Base-by-base conservation (phyloP, 768 basidiomycete genomes). In the Phallus indusiatus region DNA sequence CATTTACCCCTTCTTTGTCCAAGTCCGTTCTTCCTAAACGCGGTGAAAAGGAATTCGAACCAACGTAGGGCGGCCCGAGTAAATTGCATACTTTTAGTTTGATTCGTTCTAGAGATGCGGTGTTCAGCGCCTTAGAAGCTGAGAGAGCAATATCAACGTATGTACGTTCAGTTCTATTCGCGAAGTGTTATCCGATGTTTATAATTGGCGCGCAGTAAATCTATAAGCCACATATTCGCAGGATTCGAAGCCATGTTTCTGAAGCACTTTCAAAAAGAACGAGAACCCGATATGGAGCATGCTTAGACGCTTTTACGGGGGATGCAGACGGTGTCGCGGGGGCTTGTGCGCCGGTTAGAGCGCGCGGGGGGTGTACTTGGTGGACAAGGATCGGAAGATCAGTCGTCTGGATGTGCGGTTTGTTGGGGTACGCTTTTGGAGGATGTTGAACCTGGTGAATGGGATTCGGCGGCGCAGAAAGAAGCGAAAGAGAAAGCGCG, bases 31-130 rank as follows among this genome's bases (percentile, higher is more conserved):
- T n/a, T 49, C 96, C 96, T 6, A 94, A 90, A 70, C 82, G 96
- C 24, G 96, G 96, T 1, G 96, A 98, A 72, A 98, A 99, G 69
- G 94, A 98, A 63, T 98, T 93, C 64, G 95, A 98, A 69, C 96
- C 96, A 1, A 76, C 76, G 64, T 66, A 70, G 5, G 67, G 68
- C 0, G 72, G 71, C 34, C 66, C 72, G 20, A 75, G 90, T 11
- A 82, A 81, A 12, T 74, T 91, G 12, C 96, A 98, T 67, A 72
- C 83, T 24, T 86, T 91, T 72, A 81, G 90, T 61, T 78, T 98
- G 20, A 85, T 90, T 56, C 79, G 84, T 33, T 81, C 91, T 50
- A 74, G 95, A 56, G 74, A 79, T 53, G 96, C 95, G 1, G 91
- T 98, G 87, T 86, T 95, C 59, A 82, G 86, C 33, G 85, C 93